phyloP scores from a whole-genome alignment of 495 filamentous ascomycete genomes.

The Cairneyella variabilis region DNA sequence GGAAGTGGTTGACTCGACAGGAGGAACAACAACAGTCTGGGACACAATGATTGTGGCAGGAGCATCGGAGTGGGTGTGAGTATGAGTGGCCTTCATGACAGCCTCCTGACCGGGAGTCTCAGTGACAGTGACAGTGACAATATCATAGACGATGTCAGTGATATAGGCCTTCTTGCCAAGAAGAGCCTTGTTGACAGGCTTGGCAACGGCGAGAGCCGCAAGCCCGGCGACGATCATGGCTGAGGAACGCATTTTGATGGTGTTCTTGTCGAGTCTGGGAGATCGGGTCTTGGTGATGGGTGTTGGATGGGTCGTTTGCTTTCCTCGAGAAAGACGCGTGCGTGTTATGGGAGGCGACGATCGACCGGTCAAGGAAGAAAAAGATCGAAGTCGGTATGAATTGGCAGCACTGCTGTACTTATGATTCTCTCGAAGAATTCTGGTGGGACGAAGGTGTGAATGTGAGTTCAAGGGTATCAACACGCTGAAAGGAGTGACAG shows the following conservation, averaged over 20 bases:
- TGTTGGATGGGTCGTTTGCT: conserved; percentile 16
- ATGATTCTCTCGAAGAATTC: conserved; percentile 30
- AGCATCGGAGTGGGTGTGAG: conserved; percentile 4
- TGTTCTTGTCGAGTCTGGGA: conserved; percentile 8
- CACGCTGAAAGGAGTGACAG: conserved; percentile 39
- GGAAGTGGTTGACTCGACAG: conserved; percentile 14
- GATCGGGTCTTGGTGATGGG: conserved; percentile 10
- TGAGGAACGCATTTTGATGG: conserved; percentile 65
- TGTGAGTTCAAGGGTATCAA: conserved; percentile 13
- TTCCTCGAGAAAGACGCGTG: conserved; percentile 18
- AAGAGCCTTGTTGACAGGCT: conserved; percentile 37
- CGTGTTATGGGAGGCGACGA: conserved; percentile 7
- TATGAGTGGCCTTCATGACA: too few species aligned
- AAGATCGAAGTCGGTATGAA: conserved; percentile 23
- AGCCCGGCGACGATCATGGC: conserved; percentile 56
- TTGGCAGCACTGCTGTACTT: conserved; percentile 28
- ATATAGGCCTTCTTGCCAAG: conserved; percentile 52
- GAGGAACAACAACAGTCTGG: neutral
- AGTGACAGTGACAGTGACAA: conserved; percentile 59
- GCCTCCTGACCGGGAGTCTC: too few species aligned
- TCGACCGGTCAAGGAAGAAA: conserved; percentile 1
- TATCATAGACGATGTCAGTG: conserved; percentile 49
- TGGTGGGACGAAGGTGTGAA: conserved; percentile 18
- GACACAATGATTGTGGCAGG: neutral
- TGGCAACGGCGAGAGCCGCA: conserved; percentile 57